These are phyloP conservation scores for Curvularia sp. DNA, from an alignment of 2,329 filamentous ascomycete genomes.

Conservation along the genomic window DNA sequence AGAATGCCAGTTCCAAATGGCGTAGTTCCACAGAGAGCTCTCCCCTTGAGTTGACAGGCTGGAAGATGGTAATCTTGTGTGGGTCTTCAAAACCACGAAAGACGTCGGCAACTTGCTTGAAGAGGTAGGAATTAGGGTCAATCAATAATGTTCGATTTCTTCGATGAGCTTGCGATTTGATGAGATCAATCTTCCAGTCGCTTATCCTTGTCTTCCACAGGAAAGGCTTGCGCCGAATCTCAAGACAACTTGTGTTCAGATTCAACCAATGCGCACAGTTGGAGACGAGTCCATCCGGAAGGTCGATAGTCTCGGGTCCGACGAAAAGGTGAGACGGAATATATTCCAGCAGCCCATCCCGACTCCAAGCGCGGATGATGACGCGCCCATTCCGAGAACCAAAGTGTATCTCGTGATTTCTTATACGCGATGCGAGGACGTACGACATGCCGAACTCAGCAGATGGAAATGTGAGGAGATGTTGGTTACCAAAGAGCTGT, in stretches of 20 bases:
- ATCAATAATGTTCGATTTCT: constrained; percentile 50
- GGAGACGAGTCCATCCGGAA: constrained; percentile 60
- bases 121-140: constrained; percentile 56
- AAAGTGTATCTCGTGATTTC: constrained; percentile 61
- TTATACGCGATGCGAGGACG: constrained; percentile 43
- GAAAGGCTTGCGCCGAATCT: constrained; percentile 58
- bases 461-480: constrained; percentile 62
- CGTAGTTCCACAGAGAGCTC: constrained; percentile 58
- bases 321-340: constrained; percentile 43
- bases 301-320: constrained; percentile 49
- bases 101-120: constrained; percentile 50
- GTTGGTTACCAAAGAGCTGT: constrained; percentile 62
- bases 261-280: constrained; percentile 67
- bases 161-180: constrained; percentile 38
- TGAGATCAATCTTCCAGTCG: constrained; percentile 53
- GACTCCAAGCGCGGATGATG: constrained; percentile 53
- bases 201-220: constrained; percentile 49
- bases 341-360: constrained; percentile 39
- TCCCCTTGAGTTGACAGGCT: constrained; percentile 43
- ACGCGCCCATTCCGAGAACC: constrained; percentile 54
- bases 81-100: constrained; percentile 60
- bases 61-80: constrained; percentile 55
- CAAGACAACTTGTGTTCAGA: constrained; percentile 52
- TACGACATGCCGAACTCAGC: constrained; percentile 59
- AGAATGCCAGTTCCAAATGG: constrained; percentile 61